Conservation (phyloP, 805 yeast genomes). For the Candida adriatica region DNA sequence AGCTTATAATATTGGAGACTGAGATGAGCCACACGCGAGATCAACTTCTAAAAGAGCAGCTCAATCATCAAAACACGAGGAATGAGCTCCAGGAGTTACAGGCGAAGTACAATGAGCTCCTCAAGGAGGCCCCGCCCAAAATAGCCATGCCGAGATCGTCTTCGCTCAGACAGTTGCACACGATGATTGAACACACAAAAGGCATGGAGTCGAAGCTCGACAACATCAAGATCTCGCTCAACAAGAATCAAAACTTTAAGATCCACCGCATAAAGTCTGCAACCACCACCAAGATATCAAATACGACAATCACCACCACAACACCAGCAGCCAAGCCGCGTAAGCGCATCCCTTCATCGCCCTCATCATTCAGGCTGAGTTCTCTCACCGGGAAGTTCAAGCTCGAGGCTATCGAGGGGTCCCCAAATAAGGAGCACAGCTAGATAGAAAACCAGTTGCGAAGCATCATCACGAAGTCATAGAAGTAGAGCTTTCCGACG, state of each 20-base stretch:
- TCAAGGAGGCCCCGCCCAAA: conserved; percentile 1
- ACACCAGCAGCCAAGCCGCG: conserved; percentile 13
- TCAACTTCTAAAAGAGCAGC: conserved; percentile 19
- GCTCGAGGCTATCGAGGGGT: conserved; percentile 20
- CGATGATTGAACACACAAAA: conserved; percentile 24
- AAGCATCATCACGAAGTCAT: conserved; percentile 14
- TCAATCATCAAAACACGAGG: conserved; percentile 23
- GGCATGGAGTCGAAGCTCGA: conserved; percentile 25
- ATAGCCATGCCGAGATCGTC: conserved; percentile 19
- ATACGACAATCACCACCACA: conserved; percentile 17
- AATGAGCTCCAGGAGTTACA: conserved; percentile 20
- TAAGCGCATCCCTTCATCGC: conserved; percentile 19
- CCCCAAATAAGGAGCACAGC: conserved; percentile 15
- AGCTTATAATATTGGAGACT: conserved; percentile 31
- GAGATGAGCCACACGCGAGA: conserved; percentile 28
- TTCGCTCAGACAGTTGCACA: conserved; percentile 25
- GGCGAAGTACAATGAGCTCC: conserved; percentile 6
- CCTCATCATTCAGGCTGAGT: conserved; percentile 20
- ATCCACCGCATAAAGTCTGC: conserved; percentile 12
- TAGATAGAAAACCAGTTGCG: conserved; percentile 10
- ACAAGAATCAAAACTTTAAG: conserved; percentile 8
- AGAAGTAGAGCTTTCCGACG: conserved; percentile 12
- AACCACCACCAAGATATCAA: conserved; percentile 18
- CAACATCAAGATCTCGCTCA: conserved; percentile 20
- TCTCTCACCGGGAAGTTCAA: conserved; percentile 11